Evolutionary conservation across 1,284 basidiomycete genomes (phyloP).

Genomic region (Fomitiporia mediterranea): DNA sequence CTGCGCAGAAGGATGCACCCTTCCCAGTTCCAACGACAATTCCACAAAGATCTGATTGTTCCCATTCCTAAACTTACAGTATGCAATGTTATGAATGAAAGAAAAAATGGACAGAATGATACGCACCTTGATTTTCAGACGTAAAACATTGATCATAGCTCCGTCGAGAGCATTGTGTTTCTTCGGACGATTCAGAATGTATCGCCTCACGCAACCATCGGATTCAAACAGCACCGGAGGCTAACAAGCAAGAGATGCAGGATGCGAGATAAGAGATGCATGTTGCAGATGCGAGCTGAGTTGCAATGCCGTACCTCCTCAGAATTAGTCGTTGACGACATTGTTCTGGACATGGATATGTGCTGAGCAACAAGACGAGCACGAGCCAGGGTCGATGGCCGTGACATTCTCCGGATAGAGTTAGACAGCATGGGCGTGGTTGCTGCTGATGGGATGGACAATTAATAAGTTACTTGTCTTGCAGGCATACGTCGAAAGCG

Average conservation of each 20-base stretch:
- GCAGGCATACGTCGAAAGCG: too few relatives aligned
- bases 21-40: slow-evolving; percentile 76
- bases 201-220: slow-evolving; percentile 57
- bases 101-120: slow-evolving; percentile 10
- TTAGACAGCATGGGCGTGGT: slow-evolving; percentile 28
- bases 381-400: slow-evolving; percentile 33
- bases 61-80: slow-evolving; percentile 63
- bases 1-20: slow-evolving; percentile 88
- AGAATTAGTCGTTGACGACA: not conserved
- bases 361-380: slow-evolving; percentile 57
- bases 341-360: slow-evolving; percentile 31
- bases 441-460: not conserved
- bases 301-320: slow-evolving; percentile 6
- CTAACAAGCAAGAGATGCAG: slow-evolving; percentile 28
- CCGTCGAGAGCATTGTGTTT: slow-evolving; percentile 87
- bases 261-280: not conserved
- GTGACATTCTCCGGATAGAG: slow-evolving; percentile 31
- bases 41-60: slow-evolving; percentile 64
- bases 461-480: not conserved
- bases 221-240: slow-evolving; percentile 68
- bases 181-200: slow-evolving; percentile 75
- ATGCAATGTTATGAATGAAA: not conserved
- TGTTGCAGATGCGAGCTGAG: not conserved
- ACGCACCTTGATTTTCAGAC: slow-evolving; percentile 69
- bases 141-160: slow-evolving; percentile 76